Base-by-base conservation (phyloP, 2,329 filamentous ascomycete species). In the Fusarium sarcochroum region DNA sequence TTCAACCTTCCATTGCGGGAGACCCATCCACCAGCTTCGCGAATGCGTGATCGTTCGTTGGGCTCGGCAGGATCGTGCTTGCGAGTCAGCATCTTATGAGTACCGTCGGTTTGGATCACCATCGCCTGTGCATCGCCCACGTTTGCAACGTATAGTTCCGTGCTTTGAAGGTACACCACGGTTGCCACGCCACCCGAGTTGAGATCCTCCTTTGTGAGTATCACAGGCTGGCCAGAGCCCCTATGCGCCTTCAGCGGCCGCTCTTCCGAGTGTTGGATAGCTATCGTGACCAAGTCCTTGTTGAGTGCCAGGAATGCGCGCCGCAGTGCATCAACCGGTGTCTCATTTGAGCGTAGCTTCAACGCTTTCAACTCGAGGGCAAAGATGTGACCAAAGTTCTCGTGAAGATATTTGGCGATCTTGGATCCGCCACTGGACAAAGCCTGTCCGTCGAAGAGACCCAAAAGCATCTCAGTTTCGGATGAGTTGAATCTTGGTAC, bases 71-170 rank as follows among this genome's bases (percentile, higher is more conserved):
- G 96, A 75, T 98, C 94, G 77, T 99, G 96, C 78, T 97, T 98
- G 60, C 89, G 87, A 4, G 96, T 98, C 70, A 99, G 85, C 69
- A 95, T 90, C 74, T 90, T 90, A 79, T 96, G 89, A 23, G 90
- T 89, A 38, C 94, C 93, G 76, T 97, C 94, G 2, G 92, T 93
- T 73, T 94, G 92, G 67, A 99, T 96, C 20, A 98, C 86, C 80
- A 99, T 92, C n/a, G 94, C 95, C 80, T 98, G 94, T 7, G 92
- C 93, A 80, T 99, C 94, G 52, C 96, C 96, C 21, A 99, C 93
- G 73, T 99, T 99, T 66, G 94, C 96, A 54, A 98, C 91, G 75
- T 93, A 98, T 5, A 99, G 86, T 72, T 98, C 93, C 80, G 93
- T 94, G 70, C 92, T 91, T 73, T 94, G 91, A 32, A 99, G 83